These are phyloP conservation scores for Astrothelium macrocarpum DNA, from an alignment of 495 filamentous ascomycete genomes.

Conservation along the genomic window DNA sequence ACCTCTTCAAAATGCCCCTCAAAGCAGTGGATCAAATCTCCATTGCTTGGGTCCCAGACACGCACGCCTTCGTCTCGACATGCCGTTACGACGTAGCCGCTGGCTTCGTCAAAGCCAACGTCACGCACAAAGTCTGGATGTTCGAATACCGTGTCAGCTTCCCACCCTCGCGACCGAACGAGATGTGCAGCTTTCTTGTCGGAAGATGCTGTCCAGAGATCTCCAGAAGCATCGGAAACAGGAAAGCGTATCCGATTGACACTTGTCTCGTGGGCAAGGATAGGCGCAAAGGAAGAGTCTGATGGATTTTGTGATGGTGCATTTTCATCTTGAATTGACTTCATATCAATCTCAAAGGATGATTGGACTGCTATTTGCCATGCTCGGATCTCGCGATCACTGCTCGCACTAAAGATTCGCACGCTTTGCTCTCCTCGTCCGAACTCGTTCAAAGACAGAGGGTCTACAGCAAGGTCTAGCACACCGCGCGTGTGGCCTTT, in stretches of 20 bases:
- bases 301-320: not conserved
- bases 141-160: conserved; percentile 56
- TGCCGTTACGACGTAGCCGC: conserved; percentile 78
- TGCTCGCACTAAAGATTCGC: conserved; percentile 66
- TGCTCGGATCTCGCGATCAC: conserved; percentile 71
- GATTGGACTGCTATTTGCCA: conserved; percentile 44
- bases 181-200: conserved; percentile 76
- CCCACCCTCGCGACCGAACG: conserved; percentile 53
- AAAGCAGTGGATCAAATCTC: conserved; percentile 65
- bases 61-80: conserved; percentile 87
- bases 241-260: conserved; percentile 63
- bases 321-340: not conserved
- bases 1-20: conserved; percentile 90
- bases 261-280: conserved; percentile 80
- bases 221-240: conserved; percentile 44
- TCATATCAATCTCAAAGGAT: conserved; percentile 16
- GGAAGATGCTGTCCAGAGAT: conserved; percentile 84
- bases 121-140: conserved; percentile 89
- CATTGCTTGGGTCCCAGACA: conserved; percentile 73
- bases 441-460: conserved; percentile 30
- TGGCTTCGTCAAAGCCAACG: conserved; percentile 57
- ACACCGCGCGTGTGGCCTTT: conserved; percentile 73
- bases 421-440: conserved; percentile 32
- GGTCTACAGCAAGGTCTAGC: conserved; percentile 65
- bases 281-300: conserved; percentile 37